Conservation (phyloP, 2,329 filamentous ascomycete genomes). For the Colletotrichum higginsianum region DNA sequence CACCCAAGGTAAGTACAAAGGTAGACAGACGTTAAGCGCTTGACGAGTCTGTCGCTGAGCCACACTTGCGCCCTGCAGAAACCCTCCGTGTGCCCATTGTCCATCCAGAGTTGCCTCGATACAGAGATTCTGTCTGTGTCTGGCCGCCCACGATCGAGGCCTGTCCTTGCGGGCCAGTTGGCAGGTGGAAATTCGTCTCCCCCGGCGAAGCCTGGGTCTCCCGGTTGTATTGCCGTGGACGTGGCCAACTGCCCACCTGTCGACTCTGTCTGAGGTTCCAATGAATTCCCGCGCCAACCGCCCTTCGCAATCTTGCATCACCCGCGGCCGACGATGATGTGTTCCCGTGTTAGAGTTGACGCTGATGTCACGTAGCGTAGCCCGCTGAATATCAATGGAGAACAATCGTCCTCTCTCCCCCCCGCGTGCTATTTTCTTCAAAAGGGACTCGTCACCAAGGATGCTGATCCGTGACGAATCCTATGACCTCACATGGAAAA, state of each 20-base stretch:
- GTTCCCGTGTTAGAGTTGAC: slow-evolving; percentile 3
- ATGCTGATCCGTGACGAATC: slow-evolving; percentile 30
- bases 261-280: background rate
- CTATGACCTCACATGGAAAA: slow-evolving; percentile 22
- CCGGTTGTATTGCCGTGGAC: background rate
- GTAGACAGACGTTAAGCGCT: background rate
- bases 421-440: slow-evolving; percentile 2
- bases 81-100: background rate
- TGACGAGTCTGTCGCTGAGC: slow-evolving; percentile 3
- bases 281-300: slow-evolving; percentile 16
- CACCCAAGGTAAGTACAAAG: no score
- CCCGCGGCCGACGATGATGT: slow-evolving; percentile 17
- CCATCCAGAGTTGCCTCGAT: background rate
- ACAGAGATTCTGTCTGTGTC: background rate
- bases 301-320: slow-evolving; percentile 3
- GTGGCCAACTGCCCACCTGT: slow-evolving; percentile 23
- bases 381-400: slow-evolving; percentile 4
- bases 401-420: background rate
- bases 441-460: background rate
- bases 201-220: slow-evolving; percentile 11
- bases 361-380: slow-evolving; percentile 19
- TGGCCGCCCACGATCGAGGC: slow-evolving; percentile 1
- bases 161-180: slow-evolving; percentile 30
- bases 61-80: slow-evolving; percentile 28
- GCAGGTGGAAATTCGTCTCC: slow-evolving; percentile 15